Base-by-base conservation (phyloP, 169 alveolate genomes). In the Plasmodium gonderi region DNA sequence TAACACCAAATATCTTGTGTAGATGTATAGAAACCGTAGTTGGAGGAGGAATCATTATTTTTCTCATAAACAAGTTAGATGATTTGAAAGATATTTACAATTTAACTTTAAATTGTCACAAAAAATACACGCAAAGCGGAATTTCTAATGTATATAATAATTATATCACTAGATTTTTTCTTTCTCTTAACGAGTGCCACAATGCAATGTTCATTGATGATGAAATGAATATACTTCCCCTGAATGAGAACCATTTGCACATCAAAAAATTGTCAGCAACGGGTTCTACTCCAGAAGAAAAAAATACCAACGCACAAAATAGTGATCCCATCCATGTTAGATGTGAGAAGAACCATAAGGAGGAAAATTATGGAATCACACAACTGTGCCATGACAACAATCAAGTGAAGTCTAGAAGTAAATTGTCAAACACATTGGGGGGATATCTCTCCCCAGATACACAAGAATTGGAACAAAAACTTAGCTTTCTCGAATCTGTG, bases 1-100 rank as follows among this genome's bases (percentile, higher is more conserved):
- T 99, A 80, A 99, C 99, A 0, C 99, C 99, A 5, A 99, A 99
- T 96, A 96, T 99, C n/a, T 96, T 99, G 54, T 99, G 99, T 94
- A 98, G 99, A 72, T 98, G 99, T 29, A 97, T 99, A 9, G 99
- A 99, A 95, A 99, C 99, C 0, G 99, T 99, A n/a, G 97, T 97
- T 89, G 99, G 99, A 0, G 99, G 99, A 12, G 99, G 99, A 26
- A 75, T 99, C 26, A 96, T 99, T 26, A 94, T 98, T 26, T 92
- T 99, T 80, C 95, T 97, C 23, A 94, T 98, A 60, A 97, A 97
- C 33, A 98, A 99, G 29, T 96, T 97, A 98, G 95, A 97, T 17
- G 96, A 98, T 33, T 87, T 97, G 75, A 94, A 95, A 51, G 92
- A 96, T 74, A 89, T 97, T 12, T 96, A 96, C 77, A 93, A 98